Conservation (phyloP, 73 alveolate genomes). For the Tetrahymena borealis region DNA sequence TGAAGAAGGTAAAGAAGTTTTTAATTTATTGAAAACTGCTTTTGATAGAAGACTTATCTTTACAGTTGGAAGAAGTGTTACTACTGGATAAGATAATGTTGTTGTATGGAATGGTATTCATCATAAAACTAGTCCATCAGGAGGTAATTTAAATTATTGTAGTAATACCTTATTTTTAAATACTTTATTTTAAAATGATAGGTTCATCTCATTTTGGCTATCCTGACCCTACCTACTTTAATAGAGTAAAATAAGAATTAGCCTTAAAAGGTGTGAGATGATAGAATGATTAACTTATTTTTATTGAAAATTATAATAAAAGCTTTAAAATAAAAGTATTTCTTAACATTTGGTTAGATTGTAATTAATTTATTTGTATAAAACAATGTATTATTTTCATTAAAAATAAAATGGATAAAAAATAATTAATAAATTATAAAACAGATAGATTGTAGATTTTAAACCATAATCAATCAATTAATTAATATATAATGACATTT, state of each 20-base stretch:
- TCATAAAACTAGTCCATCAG: constrained; percentile 87
- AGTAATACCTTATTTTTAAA: background rate
- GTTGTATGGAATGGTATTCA: constrained; percentile 95
- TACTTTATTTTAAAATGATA: background rate
- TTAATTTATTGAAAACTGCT: constrained; percentile 69
- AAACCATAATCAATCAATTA: no score
- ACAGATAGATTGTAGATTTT: no score
- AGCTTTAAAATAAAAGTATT: no score
- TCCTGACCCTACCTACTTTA: constrained; percentile 94
- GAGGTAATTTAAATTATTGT: constrained; percentile 72
- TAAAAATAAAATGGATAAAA: no score
- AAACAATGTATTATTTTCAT: no score
- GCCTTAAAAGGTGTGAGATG: constrained; percentile 77
- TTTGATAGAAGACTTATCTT: constrained; percentile 85
- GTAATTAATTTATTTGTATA: no score
- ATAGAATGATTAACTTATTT: no score
- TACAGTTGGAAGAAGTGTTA: constrained; percentile 91
- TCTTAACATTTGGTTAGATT: no score
- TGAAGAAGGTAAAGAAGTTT: constrained; percentile 77
- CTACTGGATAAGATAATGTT: constrained; percentile 83
- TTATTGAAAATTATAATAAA: no score
- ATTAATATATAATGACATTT: no score
- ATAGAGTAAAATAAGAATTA: constrained; percentile 81
- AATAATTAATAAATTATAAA: no score
- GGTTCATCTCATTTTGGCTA: constrained; percentile 68